These are phyloP conservation scores for Septoria linicola DNA, from an alignment of 2,329 filamentous ascomycete species.

Conservation along the genomic window DNA sequence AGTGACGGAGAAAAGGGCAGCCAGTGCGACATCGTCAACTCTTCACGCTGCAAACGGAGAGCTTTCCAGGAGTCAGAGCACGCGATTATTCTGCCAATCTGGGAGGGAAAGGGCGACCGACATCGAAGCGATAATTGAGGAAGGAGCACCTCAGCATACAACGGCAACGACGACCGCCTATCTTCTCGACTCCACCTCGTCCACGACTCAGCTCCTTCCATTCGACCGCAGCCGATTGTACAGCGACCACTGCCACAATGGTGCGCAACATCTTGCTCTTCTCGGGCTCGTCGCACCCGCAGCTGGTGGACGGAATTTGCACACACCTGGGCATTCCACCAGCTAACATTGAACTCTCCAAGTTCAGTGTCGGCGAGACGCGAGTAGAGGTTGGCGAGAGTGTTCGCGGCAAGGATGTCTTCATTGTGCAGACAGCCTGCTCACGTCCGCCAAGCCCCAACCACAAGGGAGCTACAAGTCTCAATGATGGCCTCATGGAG, in stretches of 20 bases:
- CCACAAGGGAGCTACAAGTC: slow-evolving; percentile 19
- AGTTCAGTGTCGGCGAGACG: slow-evolving; percentile 94
- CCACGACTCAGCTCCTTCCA: background rate
- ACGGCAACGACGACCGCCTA: background rate
- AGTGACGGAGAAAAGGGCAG: background rate
- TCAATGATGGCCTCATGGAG: slow-evolving; percentile 92
- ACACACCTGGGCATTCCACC: slow-evolving; percentile 82
- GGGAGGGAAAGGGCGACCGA: too few species aligned
- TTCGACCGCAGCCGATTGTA: background rate
- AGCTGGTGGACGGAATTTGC: slow-evolving; percentile 83
- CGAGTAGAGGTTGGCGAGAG: slow-evolving; percentile 95
- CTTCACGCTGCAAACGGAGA: too few species aligned
- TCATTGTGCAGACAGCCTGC: slow-evolving; percentile 79
- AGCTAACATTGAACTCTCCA: slow-evolving; percentile 78
- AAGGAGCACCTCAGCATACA: background rate
- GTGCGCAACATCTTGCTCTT: slow-evolving; percentile 94
- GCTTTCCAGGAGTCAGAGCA: background rate
- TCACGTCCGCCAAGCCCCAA: slow-evolving; percentile 17
- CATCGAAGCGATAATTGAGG: too few species aligned
- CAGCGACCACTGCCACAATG: slow-evolving; percentile 60
- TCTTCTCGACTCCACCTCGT: background rate
- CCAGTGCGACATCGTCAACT: background rate
- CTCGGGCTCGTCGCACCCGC: slow-evolving; percentile 87
- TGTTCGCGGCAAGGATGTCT: slow-evolving; percentile 96
- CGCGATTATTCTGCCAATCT: background rate